These are phyloP conservation scores for Boletus subcaerulescens DNA, from an alignment of 768 basidiomycete species.

Conservation along the genomic window DNA sequence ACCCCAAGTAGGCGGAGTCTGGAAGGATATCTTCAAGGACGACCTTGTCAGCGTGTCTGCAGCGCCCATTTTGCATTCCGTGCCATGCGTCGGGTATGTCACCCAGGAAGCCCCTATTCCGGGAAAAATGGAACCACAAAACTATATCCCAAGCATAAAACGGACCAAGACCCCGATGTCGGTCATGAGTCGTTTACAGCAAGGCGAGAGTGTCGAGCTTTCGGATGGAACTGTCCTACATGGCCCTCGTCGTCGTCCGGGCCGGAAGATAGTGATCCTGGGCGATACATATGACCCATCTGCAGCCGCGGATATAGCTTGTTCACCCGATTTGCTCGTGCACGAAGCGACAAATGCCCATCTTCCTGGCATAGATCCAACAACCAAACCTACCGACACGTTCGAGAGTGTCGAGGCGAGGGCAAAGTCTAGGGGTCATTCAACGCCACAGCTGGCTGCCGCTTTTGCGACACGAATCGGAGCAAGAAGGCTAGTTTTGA, in stretches of 20 bases:
- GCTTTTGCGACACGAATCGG: conserved; percentile 66
- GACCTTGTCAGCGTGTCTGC: conserved; percentile 62
- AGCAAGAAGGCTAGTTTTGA: conserved; percentile 65
- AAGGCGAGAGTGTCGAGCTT: conserved; percentile 60
- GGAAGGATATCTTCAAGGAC: conserved; percentile 64
- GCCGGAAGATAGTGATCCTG: conserved; percentile 75
- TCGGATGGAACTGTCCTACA: conserved; percentile 69
- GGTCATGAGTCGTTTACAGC: conserved; percentile 63
- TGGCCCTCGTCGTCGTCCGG: conserved; percentile 62
- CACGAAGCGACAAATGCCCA: conserved; percentile 92
- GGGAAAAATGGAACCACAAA: conserved; percentile 69
- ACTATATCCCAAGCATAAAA: conserved; percentile 65
- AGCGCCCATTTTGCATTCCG: conserved; percentile 75
- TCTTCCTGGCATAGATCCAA: conserved; percentile 59
- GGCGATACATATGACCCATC: conserved; percentile 85
- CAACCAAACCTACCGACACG: conserved; percentile 60
- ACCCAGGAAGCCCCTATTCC: conserved; percentile 67
- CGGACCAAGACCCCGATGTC: conserved; percentile 69
- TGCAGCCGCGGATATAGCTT: conserved; percentile 57
- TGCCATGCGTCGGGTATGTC: conserved; percentile 79
- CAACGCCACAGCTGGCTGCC: conserved; percentile 90
- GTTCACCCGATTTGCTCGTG: conserved; percentile 68
- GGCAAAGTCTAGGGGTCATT: conserved; percentile 78
- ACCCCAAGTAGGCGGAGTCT: conserved; percentile 52
- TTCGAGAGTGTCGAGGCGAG: conserved; percentile 58